Evolutionary conservation across 2,329 filamentous ascomycete species (phyloP).

Genomic region (Colletotrichum chrysophilum): DNA sequence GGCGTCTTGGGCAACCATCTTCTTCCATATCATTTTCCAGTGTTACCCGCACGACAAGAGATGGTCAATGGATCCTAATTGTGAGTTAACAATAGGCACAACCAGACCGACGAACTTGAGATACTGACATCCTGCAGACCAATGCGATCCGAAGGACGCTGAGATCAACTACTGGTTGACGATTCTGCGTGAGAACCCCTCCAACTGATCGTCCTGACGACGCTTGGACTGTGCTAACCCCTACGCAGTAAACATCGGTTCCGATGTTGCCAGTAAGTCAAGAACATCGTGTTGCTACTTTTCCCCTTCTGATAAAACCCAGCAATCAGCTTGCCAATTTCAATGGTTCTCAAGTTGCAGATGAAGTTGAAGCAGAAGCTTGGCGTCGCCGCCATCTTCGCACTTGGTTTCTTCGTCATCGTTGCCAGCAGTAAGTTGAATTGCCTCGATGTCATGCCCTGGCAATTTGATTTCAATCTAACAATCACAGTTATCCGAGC

Average conservation of each 20-base stretch:
- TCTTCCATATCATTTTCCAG: slow-evolving; percentile 44
- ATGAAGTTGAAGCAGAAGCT: slow-evolving; percentile 37
- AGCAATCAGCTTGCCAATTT: slow-evolving; percentile 37
- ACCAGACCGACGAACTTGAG: background rate
- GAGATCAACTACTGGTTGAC: slow-evolving; percentile 24
- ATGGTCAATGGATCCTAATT: slow-evolving; percentile 32
- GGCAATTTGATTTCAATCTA: background rate
- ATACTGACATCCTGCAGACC: slow-evolving; percentile 2
- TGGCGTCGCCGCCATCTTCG: slow-evolving; percentile 34
- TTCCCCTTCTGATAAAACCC: background rate
- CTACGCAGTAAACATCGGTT: background rate
- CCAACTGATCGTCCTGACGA: background rate
- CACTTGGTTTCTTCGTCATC: slow-evolving; percentile 34
- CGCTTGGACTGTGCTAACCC: background rate
- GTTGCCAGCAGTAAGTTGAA: slow-evolving; percentile 31
- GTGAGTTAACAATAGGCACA: slow-evolving; percentile 10
- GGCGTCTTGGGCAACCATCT: slow-evolving; percentile 35
- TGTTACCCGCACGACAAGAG: slow-evolving; percentile 38
- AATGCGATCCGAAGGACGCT: slow-evolving; percentile 12
- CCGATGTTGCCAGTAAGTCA: background rate
- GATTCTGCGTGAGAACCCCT: slow-evolving; percentile 7
- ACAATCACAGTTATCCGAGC: slow-evolving; percentile 33
- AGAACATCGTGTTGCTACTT: background rate
- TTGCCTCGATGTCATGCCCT: accelerated
- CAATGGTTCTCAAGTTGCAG: slow-evolving; percentile 38